These are phyloP conservation scores for Bruguiera sexangula DNA, from an alignment of 345 rosid genomes.

Conservation along the genomic window DNA sequence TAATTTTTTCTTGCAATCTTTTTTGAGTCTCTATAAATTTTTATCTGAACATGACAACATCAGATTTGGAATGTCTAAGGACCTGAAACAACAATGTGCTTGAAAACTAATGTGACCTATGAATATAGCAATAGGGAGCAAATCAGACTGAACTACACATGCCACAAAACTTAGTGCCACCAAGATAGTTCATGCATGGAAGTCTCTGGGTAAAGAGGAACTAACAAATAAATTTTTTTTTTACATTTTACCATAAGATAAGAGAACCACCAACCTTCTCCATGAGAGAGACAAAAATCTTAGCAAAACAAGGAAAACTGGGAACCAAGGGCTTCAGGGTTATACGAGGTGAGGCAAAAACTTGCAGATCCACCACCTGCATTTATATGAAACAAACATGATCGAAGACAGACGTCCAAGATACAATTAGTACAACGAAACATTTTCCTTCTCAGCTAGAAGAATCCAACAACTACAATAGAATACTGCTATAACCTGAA, in stretches of 20 bases:
- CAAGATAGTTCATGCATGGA: no score
- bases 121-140: no score
- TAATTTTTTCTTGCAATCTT: no score
- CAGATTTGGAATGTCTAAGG: no score
- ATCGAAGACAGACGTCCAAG: conserved; percentile 5
- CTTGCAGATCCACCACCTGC: conserved; percentile 89
- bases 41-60: no score
- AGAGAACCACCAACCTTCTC: conserved; percentile 58
- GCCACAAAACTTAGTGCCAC: no score
- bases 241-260: background rate
- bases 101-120: no score
- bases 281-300: conserved; percentile 81
- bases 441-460: background rate
- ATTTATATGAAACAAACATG: conserved; percentile 1
- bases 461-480: background rate
- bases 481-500: conserved; percentile 50
- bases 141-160: no score
- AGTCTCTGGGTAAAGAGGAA: background rate
- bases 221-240: background rate
- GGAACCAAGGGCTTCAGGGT: conserved; percentile 96
- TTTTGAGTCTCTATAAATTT: no score
- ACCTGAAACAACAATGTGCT: no score
- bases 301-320: conserved; percentile 94
- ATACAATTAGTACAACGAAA: background rate
- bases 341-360: conserved; percentile 84